A percentile compares a stretch with the other conserved stretches of the same genome.
phyloP scores from a whole-genome alignment of 805 yeast genomes.

The Wickerhamiella dianesei region DNA sequence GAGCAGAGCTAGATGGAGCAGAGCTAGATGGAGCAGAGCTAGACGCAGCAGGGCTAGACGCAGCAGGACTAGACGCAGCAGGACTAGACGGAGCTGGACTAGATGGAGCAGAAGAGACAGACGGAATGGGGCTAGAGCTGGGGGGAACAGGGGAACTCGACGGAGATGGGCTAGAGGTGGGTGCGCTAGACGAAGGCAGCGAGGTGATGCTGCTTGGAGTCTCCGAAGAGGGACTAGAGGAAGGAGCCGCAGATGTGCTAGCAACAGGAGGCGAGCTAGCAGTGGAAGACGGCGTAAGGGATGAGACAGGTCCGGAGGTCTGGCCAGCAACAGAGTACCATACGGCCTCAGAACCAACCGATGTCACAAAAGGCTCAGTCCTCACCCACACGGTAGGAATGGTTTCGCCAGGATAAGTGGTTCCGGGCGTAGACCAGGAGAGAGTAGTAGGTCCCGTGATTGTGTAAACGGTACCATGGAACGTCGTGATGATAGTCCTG shows the following conservation, averaged over 20 bases:
- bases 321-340: neutral
- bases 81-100: neutral
- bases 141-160: neutral
- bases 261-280: neutral
- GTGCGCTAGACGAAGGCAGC: neutral
- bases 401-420: neutral
- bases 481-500: neutral
- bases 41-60: neutral
- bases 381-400: neutral
- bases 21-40: neutral
- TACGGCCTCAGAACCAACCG: neutral
- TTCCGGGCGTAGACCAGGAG: neutral
- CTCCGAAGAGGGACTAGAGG: neutral
- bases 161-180: neutral
- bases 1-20: neutral
- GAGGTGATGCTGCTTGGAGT: neutral
- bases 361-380: neutral
- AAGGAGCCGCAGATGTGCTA: neutral
- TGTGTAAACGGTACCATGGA: conserved; percentile 1
- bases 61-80: neutral
- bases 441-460: conserved; percentile 4
- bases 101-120: neutral
- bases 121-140: neutral
- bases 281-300: neutral
- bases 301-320: neutral